Base-by-base conservation (phyloP, 83 land plant genomes). In the Thuja plicata region DNA sequence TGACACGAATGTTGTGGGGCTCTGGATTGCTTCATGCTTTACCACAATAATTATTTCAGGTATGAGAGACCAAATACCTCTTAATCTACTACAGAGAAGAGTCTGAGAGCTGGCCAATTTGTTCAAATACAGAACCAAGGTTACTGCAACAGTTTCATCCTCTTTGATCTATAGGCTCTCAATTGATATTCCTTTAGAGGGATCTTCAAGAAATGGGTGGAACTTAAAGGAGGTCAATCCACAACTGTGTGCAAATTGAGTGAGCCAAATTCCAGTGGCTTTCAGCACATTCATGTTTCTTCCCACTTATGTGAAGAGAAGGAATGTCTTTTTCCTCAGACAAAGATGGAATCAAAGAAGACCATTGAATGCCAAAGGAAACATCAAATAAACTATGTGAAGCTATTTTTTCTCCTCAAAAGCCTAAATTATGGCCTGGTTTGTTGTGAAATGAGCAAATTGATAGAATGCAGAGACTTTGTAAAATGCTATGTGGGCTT, bases 401-500 rank as follows among this genome's bases (percentile, higher is more conserved):
- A 97, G 76, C 1, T 89, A 21, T 5, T 66, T 76, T 30, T 91
- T 89, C 40, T 93, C 94, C 7, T 93, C 96, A 30, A 94, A 87
- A 11, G 96, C 94, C 55, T 97, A 97, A 34, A 97, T 60, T 32
- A 97, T 93, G 87, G 99, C 99, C 73, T 97, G 99, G 62, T 96
- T 97, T 30, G 99, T 97, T 5, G 97, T 96, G 77, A 95, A 91
- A n/a, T n/a, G n/a, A n/a, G n/a, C n/a, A n/a, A n/a, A n/a, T n/a
- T n/a, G n/a, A n/a, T n/a, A n/a, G n/a, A n/a, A n/a, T n/a, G n/a
- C n/a, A n/a, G n/a, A n/a, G n/a, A n/a, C n/a, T n/a, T n/a, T n/a
- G n/a, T n/a, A n/a, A n/a, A n/a, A n/a, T n/a, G n/a, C n/a, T n/a
- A n/a, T n/a, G n/a, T n/a, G n/a, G n/a, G n/a, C n/a, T n/a, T n/a